Percentiles rank a stretch among this genome's conserved stretches.
These are phyloP conservation scores for Pichia californica DNA, from an alignment of 805 yeast genomes.

Conservation along the genomic window DNA sequence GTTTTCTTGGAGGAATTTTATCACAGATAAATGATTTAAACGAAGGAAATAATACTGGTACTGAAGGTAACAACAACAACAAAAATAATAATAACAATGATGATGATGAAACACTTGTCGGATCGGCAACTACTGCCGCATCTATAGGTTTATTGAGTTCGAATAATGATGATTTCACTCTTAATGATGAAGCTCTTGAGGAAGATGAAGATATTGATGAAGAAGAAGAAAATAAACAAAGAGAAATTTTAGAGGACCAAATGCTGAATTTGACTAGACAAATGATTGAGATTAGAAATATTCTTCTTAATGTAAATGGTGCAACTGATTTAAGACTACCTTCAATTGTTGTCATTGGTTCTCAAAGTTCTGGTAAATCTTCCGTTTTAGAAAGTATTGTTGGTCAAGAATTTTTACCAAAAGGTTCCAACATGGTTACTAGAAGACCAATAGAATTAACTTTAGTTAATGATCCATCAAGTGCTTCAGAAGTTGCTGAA, in stretches of 20 bases:
- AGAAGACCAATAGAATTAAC: slow-evolving; percentile 96
- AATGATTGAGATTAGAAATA: slow-evolving; percentile 91
- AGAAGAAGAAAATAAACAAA: slow-evolving; percentile 39
- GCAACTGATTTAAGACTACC: slow-evolving; percentile 78
- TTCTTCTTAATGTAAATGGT: slow-evolving; percentile 66
- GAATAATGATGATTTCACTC: slow-evolving; percentile 22
- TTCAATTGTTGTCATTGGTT: slow-evolving; percentile 93
- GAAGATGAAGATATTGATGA: slow-evolving; percentile 35
- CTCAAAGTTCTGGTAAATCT: slow-evolving; percentile 95
- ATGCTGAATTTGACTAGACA: slow-evolving; percentile 87
- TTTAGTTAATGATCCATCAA: slow-evolving; percentile 73
- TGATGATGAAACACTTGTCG: slow-evolving; percentile 34
- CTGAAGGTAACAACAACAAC: slow-evolving; percentile 30
- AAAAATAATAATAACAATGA: slow-evolving; percentile 8
- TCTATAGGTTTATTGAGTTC: slow-evolving; percentile 32
- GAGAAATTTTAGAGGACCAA: slow-evolving; percentile 61
- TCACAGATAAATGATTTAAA: neutral
- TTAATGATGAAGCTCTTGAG: slow-evolving; percentile 45
- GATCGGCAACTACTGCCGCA: slow-evolving; percentile 57
- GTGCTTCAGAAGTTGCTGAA: slow-evolving; percentile 81
- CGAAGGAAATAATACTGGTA: slow-evolving; percentile 25
- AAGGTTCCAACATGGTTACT: slow-evolving; percentile 97
- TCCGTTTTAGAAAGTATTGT: slow-evolving; percentile 94
- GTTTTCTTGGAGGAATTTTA: slow-evolving; percentile 23
- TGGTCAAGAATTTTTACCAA: slow-evolving; percentile 96